A percentile compares a stretch with the other conserved stretches of the same genome.
These are phyloP conservation scores for Dothideomycetidae sp. DNA, from an alignment of 2,329 filamentous ascomycete species.

Conservation along the genomic window DNA sequence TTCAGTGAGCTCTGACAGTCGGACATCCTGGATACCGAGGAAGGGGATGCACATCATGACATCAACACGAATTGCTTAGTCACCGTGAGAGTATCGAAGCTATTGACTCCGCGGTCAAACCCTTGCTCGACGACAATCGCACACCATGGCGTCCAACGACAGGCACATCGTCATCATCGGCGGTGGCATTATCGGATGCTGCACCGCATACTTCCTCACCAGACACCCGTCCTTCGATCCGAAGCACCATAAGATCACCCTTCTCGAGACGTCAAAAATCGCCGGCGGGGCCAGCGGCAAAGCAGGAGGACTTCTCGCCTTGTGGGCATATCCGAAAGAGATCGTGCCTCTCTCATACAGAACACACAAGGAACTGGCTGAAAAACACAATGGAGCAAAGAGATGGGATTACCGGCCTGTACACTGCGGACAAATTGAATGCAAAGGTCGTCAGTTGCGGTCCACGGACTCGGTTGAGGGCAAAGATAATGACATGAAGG, in stretches of 20 bases:
- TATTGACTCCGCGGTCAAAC: too few relatives aligned
- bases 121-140: too few relatives aligned
- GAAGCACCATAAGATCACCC: conserved; percentile 59
- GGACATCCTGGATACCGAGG: too few relatives aligned
- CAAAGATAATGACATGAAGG: conserved; percentile 19
- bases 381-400: conserved; percentile 61
- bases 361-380: conserved; percentile 71
- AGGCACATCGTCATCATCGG: conserved; percentile 36
- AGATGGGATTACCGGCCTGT: conserved; percentile 79
- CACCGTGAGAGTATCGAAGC: too few relatives aligned
- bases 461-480: conserved; percentile 18
- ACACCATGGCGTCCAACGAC: conserved; percentile 18
- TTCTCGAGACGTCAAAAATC: conserved; percentile 74
- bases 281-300: conserved; percentile 91
- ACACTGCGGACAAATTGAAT: conserved; percentile 54
- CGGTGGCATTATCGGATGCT: conserved; percentile 84
- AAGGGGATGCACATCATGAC: too few relatives aligned
- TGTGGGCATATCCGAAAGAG: conserved; percentile 79
- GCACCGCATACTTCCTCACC: conserved; percentile 81
- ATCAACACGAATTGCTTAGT: too few relatives aligned
- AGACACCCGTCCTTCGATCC: conserved; percentile 71
- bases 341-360: conserved; percentile 77
- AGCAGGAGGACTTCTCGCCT: conserved; percentile 74
- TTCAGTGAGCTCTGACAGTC: too few relatives aligned
- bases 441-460: conserved; percentile 18